Conservation (phyloP, 2,329 filamentous ascomycete genomes). For the Macrophomina tecta region DNA sequence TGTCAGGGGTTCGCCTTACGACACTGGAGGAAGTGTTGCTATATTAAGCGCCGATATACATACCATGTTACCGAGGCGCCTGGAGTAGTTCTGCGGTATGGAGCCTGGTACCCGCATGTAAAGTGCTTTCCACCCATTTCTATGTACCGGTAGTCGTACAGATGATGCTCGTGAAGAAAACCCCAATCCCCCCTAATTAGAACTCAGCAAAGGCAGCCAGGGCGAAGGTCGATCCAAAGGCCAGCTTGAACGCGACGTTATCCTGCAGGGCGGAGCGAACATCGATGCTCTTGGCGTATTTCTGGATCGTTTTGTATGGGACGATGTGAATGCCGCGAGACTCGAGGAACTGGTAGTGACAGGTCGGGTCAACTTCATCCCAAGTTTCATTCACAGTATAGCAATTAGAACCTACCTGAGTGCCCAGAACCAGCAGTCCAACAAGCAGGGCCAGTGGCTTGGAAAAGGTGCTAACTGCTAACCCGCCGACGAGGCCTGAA, state of each 20-base stretch:
- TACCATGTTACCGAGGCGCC: background rate
- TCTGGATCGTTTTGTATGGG: conserved; percentile 56
- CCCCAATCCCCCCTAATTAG: conserved; percentile 40
- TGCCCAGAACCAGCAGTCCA: conserved; percentile 66
- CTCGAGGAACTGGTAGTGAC: conserved; percentile 52
- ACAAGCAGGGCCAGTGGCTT: conserved; percentile 71
- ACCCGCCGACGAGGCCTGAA: conserved; percentile 64
- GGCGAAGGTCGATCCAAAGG: conserved; percentile 75
- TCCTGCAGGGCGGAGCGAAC: conserved; percentile 59
- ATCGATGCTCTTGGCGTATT: conserved; percentile 58
- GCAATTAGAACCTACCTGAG: conserved; percentile 60
- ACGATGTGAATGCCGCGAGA: conserved; percentile 58
- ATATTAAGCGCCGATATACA: background rate
- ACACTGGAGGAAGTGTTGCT: background rate
- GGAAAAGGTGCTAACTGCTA: conserved; percentile 73
- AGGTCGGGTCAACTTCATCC: background rate
- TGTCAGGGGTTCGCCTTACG: too few species aligned
- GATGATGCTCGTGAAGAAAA: background rate
- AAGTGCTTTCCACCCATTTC: background rate
- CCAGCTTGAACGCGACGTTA: conserved; percentile 69
- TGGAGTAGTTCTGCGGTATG: too few species aligned
- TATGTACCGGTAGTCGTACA: conserved; percentile 6
- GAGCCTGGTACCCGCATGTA: too few species aligned
- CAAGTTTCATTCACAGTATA: background rate
- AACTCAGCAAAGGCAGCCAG: conserved; percentile 70